phyloP scores from a whole-genome alignment of 371 early-diverging fungal species.

The Chytridiales sp. region DNA sequence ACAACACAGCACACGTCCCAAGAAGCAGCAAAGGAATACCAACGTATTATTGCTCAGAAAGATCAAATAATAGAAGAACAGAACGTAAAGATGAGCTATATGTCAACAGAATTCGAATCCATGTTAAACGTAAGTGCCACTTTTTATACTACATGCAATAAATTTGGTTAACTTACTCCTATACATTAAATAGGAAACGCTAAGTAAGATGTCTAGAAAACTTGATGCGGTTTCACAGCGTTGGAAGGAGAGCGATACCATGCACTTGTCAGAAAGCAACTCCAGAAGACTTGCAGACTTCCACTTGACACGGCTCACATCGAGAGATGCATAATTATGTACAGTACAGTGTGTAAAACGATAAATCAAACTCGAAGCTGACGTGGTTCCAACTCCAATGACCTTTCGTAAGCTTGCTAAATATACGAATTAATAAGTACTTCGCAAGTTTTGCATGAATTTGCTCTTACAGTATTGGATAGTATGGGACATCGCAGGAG shows the following conservation, averaged over 20 bases:
- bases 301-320: constrained; percentile 42
- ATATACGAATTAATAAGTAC: not conserved
- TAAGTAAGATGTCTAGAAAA: constrained; percentile 50
- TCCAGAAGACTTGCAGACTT: constrained; percentile 50
- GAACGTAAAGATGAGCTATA: constrained; percentile 56
- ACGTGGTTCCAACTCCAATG: constrained; percentile 33
- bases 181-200: constrained; percentile 42
- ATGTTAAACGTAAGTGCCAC: constrained; percentile 48
- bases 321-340: constrained; percentile 8
- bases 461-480: constrained; percentile 10
- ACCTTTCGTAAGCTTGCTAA: constrained; percentile 27
- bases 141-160: no score
- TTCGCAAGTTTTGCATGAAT: constrained; percentile 1
- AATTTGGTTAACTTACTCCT: not conserved
- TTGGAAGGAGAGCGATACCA: constrained; percentile 55
- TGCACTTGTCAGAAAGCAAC: constrained; percentile 47
- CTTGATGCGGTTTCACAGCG: constrained; percentile 46
- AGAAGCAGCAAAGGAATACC: constrained; percentile 37
- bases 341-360: not conserved
- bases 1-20: constrained; percentile 31
- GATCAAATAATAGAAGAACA: constrained; percentile 54
- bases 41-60: constrained; percentile 36
- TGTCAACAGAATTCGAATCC: constrained; percentile 53
- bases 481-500: constrained; percentile 3
- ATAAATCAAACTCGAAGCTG: not conserved